A percentile compares a stretch with the other conserved stretches of the same genome.
These are phyloP conservation scores for Cladobotryum mycophilum DNA, from an alignment of 2,329 filamentous ascomycete genomes.

Conservation along the genomic window DNA sequence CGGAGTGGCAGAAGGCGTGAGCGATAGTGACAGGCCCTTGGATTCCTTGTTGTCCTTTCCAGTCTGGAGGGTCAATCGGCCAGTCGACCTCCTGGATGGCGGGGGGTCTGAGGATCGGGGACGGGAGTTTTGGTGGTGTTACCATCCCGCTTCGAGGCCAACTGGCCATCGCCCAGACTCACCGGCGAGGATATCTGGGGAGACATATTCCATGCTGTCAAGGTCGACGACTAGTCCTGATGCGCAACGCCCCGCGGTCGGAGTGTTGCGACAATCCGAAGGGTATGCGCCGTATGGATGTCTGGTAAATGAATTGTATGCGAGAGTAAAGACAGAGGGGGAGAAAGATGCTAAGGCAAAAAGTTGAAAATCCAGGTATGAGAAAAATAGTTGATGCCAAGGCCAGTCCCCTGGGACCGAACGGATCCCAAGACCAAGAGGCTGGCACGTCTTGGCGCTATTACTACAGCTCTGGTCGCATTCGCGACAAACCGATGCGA, in stretches of 20 bases:
- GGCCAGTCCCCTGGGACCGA: too few relatives aligned
- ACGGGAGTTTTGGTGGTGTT: constrained; percentile 19
- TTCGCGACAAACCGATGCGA: too few relatives aligned
- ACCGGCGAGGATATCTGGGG: constrained; percentile 23
- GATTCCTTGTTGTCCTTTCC: constrained; percentile 26
- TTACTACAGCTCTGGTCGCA: too few relatives aligned
- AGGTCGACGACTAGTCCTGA: constrained; percentile 6
- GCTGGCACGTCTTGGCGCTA: too few relatives aligned
- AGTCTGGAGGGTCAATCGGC: constrained; percentile 42
- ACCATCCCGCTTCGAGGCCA: constrained; percentile 20
- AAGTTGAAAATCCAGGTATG: too few relatives aligned
- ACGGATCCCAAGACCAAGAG: too few relatives aligned
- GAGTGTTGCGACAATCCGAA: constrained; percentile 8
- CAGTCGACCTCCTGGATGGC: constrained; percentile 14
- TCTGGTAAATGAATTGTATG: too few relatives aligned
- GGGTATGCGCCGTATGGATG: too few relatives aligned
- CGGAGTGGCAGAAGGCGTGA: constrained; percentile 18
- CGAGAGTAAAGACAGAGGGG: not conserved
- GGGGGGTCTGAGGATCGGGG: constrained; percentile 22
- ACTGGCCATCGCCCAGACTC: constrained; percentile 22
- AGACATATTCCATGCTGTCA: constrained; percentile 32
- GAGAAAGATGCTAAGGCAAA: not conserved
- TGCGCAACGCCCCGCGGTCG: not conserved
- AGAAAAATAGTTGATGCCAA: too few relatives aligned
- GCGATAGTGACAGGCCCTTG: constrained; percentile 22